Percentiles rank a stretch among this genome's conserved stretches.
These are phyloP conservation scores for Scenedesmus sp. DNA, from an alignment of 163 green algal genomes.

Conservation along the genomic window DNA sequence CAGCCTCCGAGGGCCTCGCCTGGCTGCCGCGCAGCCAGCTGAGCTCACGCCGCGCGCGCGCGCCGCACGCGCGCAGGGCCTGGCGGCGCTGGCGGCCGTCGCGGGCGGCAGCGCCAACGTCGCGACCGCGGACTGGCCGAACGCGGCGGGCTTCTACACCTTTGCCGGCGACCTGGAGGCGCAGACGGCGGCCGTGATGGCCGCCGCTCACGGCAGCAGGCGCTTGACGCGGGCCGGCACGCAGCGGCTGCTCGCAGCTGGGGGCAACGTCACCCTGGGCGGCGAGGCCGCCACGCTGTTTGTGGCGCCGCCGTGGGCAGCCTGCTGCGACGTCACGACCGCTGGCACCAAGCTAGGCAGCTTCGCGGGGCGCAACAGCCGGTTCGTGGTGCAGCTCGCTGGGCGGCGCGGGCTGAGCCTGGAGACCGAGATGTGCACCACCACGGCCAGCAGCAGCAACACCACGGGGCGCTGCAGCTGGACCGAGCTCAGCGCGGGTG, in stretches of 20 bases:
- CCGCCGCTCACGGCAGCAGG: not conserved
- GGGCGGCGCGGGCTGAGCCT: not conserved
- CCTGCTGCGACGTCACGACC: slow-evolving; percentile 18
- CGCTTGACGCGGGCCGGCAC: not conserved
- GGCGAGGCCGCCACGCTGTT: too few relatives aligned
- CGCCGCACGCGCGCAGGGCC: not conserved
- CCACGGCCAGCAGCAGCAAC: slow-evolving; percentile 5
- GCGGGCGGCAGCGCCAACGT: not conserved
- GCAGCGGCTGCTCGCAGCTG: not conserved
- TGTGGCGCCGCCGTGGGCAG: not conserved
- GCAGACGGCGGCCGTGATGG: not conserved
- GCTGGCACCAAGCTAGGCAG: not conserved
- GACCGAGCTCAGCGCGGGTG: not conserved
- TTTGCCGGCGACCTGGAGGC: not conserved
- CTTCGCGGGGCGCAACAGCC: slow-evolving; percentile 7
- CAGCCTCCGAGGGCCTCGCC: not conserved
- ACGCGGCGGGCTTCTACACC: not conserved
- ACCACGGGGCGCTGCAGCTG: slow-evolving; percentile 8
- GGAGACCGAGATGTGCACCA: not conserved
- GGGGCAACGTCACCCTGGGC: too few relatives aligned
- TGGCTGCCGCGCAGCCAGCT: too few relatives aligned
- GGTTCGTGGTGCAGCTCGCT: not conserved
- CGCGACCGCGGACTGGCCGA: not conserved
- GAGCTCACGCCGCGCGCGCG: too few relatives aligned
- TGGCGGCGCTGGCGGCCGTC: not conserved